Base-by-base conservation (phyloP, 2,329 filamentous ascomycete genomes). In the Arthrinium phaeospermum region DNA sequence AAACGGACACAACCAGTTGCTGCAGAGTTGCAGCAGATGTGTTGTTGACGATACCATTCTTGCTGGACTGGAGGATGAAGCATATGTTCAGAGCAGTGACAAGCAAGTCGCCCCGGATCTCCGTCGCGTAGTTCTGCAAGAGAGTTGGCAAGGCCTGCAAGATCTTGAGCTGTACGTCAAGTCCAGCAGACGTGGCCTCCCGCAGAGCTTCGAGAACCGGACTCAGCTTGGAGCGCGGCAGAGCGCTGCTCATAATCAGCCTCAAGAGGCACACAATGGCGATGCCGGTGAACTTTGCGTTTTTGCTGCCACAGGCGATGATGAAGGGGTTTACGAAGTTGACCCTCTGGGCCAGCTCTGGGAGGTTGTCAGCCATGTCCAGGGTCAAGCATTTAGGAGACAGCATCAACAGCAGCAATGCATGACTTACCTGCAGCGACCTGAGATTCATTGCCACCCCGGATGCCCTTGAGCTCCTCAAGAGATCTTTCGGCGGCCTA, bases 21-120 rank as follows among this genome's bases (percentile, higher is more conserved):
- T 98, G 96, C 71, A 99, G 85, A 2, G 96, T 98, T n/a, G 96
- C 96, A 37, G 96, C 94, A 13, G 96, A 96, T 0, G 97, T 98
- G 77, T 97, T 97, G 80, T 96, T 97, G 77, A 99, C 95, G 70
- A 97, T 95, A 37, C 92, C 91, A 84, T 95, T 97, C 83, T 98
- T 98, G 82, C 93, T 96, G 72, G 91, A 92, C 82, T 98, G 95
- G 68, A 99, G 84, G 69, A 94, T 92, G 73, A 96, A 96, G 83
- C 96, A 98, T 80, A 98, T 94, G 80, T 97, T 95, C 75, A 99
- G 84, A 0, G 94, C 91, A 13, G 91, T 94, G 41, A 94, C 93
- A 51, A 99, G 87, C 46, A 97, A 85, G 73, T 96, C 93, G 1
- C 93, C 94, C 73, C 92, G 91, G 49, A 99, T 85, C 72, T 97